Conservation (phyloP, 495 filamentous ascomycete genomes). For the Neurospora intermedia region DNA sequence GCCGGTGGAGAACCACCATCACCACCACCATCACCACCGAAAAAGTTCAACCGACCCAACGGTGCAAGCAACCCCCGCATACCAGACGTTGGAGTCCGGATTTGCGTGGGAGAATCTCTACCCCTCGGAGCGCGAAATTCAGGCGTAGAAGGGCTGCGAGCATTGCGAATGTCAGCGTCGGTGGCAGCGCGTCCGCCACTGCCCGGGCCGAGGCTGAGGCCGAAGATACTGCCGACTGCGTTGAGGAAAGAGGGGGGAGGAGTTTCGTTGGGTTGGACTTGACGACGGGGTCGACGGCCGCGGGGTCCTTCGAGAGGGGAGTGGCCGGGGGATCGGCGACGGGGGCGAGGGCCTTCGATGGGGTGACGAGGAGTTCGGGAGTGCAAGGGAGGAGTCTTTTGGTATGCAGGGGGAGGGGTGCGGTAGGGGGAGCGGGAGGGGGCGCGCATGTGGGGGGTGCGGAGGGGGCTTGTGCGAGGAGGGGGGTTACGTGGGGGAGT, state of each 20-base stretch:
- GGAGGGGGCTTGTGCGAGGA: neutral
- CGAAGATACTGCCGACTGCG: neutral
- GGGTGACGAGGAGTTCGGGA: neutral
- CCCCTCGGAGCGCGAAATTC: neutral
- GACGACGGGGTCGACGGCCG: neutral
- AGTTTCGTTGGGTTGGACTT: neutral
- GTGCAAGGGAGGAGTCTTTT: neutral
- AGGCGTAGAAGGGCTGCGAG: neutral
- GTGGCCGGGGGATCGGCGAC: neutral
- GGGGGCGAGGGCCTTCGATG: neutral
- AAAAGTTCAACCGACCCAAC: neutral
- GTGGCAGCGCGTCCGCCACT: neutral
- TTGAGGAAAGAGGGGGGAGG: neutral
- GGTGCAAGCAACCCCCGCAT: neutral
- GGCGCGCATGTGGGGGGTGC: neutral
- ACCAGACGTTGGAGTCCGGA: neutral
- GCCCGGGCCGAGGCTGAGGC: neutral
- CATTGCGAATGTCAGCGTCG: neutral
- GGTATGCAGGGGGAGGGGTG: neutral
- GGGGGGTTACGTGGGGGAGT: neutral
- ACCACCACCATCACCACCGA: neutral
- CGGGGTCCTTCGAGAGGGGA: neutral
- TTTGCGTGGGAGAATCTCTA: neutral
- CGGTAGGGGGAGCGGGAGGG: neutral
- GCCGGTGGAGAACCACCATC: neutral